phyloP scores from a whole-genome alignment of 2,329 filamentous ascomycete genomes.

The Aspergillus clavatus region DNA sequence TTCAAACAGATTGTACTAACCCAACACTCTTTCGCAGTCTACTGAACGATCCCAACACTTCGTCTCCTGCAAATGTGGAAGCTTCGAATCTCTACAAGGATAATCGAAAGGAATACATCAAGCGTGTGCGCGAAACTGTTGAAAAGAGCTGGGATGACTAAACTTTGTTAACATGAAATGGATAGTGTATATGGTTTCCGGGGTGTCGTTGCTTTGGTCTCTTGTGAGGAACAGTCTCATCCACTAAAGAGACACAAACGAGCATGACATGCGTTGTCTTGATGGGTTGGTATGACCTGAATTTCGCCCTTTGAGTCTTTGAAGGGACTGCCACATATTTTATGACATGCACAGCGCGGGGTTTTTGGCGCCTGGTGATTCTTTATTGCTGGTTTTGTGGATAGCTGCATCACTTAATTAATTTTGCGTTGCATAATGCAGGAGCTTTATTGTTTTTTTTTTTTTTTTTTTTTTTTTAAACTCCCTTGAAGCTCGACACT shows the following conservation, averaged over 20 bases:
- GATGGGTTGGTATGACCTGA: conserved; percentile 9
- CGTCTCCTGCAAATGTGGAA: conserved; percentile 94
- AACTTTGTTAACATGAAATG: no score
- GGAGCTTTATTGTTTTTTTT: conserved; percentile 7
- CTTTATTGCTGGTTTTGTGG: conserved; percentile 16
- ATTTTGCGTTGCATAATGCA: conserved; percentile 16
- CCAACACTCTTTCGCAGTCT: conserved; percentile 53
- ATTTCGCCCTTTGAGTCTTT: conserved; percentile 10
- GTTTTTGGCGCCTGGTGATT: conserved; percentile 38
- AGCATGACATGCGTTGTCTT: background rate
- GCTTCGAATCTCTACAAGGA: conserved; percentile 98
- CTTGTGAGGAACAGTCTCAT: background rate
- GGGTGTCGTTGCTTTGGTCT: background rate
- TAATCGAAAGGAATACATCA: conserved; percentile 92
- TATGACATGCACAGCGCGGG: conserved; percentile 41
- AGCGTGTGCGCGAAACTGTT: conserved; percentile 90
- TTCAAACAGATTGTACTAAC: background rate
- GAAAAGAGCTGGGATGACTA: conserved; percentile 99
- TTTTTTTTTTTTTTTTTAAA: no score
- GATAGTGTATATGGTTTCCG: no score
- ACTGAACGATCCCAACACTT: conserved; percentile 97
- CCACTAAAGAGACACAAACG: background rate
- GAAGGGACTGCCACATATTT: conserved; percentile 15
- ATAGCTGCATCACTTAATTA: conserved; percentile 19
- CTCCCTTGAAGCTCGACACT: background rate